Conservation (phyloP, 1,284 basidiomycete genomes). For the Ganoderma lingzhi region DNA sequence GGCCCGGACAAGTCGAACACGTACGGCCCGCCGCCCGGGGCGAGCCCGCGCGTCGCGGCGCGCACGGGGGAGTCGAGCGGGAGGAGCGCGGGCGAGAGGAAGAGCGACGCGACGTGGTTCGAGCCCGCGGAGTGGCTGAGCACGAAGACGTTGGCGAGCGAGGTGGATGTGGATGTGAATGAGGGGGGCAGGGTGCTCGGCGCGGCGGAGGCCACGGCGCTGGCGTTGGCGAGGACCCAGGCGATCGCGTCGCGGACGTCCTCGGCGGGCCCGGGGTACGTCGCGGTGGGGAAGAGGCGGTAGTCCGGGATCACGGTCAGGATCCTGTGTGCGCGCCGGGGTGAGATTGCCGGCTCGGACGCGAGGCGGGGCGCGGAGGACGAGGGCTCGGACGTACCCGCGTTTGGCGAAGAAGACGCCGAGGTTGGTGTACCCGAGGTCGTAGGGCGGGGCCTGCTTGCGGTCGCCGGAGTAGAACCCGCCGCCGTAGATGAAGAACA, state of each 20-base stretch:
- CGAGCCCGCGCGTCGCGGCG: slow-evolving; percentile 50
- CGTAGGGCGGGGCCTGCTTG: slow-evolving; percentile 52
- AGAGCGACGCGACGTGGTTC: slow-evolving; percentile 52
- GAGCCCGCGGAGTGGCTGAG: slow-evolving; percentile 70
- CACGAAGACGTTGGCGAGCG: slow-evolving; percentile 51
- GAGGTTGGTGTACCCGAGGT: slow-evolving; percentile 60
- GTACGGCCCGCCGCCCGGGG: slow-evolving; percentile 56
- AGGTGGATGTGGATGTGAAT: neutral
- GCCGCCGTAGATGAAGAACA: slow-evolving; percentile 73
- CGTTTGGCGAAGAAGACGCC: slow-evolving; percentile 65
- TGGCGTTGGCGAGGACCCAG: slow-evolving; percentile 55
- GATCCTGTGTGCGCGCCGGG: slow-evolving; percentile 41
- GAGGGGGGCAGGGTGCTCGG: slow-evolving; percentile 4
- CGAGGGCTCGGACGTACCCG: slow-evolving; percentile 42
- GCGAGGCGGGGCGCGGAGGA: too few relatives aligned
- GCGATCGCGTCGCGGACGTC: slow-evolving; percentile 65
- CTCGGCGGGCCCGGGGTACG: slow-evolving; percentile 58
- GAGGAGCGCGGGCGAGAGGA: slow-evolving; percentile 51
- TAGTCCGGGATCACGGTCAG: slow-evolving; percentile 71
- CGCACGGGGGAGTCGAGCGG: slow-evolving; percentile 43
- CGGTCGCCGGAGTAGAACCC: slow-evolving; percentile 62
- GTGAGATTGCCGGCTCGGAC: neutral
- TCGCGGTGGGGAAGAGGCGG: slow-evolving; percentile 60
- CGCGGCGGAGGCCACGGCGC: slow-evolving; percentile 24
- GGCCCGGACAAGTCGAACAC: slow-evolving; percentile 41